A percentile compares a stretch with the other conserved stretches of the same genome.
Conservation (phyloP, 192 early-diverging fungal genomes). For the Podila epigama region DNA sequence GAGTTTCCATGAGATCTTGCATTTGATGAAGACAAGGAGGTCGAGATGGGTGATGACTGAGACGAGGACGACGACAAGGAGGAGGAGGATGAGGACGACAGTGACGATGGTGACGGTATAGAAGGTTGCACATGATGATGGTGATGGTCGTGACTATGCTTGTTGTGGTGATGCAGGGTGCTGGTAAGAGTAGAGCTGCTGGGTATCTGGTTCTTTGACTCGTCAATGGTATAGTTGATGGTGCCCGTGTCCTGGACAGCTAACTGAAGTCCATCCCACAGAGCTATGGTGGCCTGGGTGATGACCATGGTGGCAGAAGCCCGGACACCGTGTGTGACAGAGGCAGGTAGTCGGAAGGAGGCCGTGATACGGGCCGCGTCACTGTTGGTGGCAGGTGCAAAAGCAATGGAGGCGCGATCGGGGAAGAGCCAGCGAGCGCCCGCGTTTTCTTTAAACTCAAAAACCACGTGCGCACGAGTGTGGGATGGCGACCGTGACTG, state of each 20-base stretch:
- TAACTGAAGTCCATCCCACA: constrained; percentile 27
- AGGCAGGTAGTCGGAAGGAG: constrained; percentile 17
- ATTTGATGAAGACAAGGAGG: no score
- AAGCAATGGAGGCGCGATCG: constrained; percentile 51
- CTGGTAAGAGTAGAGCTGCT: not conserved
- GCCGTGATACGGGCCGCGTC: constrained; percentile 26
- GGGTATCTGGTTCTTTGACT: constrained; percentile 1
- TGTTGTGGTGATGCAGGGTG: no score
- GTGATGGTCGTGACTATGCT: no score
- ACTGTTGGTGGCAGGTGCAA: constrained; percentile 10
- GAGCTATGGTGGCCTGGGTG: constrained; percentile 11
- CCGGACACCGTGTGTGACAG: not conserved
- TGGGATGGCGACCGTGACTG: constrained; percentile 3
- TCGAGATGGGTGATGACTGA: not conserved
- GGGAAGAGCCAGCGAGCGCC: constrained; percentile 53
- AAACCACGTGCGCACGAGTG: constrained; percentile 32
- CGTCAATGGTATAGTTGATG: not conserved
- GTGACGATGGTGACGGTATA: no score
- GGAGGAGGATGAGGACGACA: no score
- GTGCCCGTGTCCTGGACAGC: constrained; percentile 17
- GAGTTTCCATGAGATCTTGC: no score
- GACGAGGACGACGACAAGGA: not conserved
- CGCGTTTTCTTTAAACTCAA: constrained; percentile 64
- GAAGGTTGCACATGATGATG: no score
- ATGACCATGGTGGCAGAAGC: constrained; percentile 11